These are phyloP conservation scores for Theobroma grandiflorum DNA, from an alignment of 441 rosid genomes.

Conservation along the genomic window DNA sequence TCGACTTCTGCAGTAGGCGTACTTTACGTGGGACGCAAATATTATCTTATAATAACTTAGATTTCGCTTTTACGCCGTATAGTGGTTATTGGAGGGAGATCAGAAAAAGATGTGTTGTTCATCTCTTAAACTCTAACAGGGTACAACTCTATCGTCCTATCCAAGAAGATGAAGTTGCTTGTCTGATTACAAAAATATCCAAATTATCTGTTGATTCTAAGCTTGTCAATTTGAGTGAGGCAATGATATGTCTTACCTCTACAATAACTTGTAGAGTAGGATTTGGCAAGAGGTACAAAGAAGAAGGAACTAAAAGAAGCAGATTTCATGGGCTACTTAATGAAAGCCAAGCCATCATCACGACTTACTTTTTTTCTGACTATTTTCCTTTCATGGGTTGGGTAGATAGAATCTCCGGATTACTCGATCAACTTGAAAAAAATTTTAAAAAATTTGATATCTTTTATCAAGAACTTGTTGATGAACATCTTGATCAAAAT, in stretches of 20 bases:
- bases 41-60: conserved; percentile 48
- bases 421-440: background rate
- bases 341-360: conserved; percentile 17
- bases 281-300: conserved; percentile 8
- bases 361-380: conserved; percentile 14
- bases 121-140: conserved; percentile 44
- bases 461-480: background rate
- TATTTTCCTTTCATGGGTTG: conserved; percentile 35
- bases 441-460: background rate
- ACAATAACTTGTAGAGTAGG: conserved; percentile 7
- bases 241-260: background rate
- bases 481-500: conserved; percentile 24
- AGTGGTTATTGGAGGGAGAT: conserved; percentile 51
- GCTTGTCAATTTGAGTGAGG: conserved; percentile 34
- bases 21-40: conserved; percentile 32
- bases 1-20: conserved; percentile 28
- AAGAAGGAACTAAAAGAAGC: conserved; percentile 25
- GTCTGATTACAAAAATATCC: conserved; percentile 37
- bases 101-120: conserved; percentile 43
- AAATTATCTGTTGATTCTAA: conserved; percentile 6
- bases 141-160: conserved; percentile 32
- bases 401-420: conserved; percentile 27
- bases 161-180: conserved; percentile 43
- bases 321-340: conserved; percentile 22
- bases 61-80: conserved; percentile 47